Conservation (phyloP, 768 basidiomycete species). For the Rubroboletus satanas region DNA sequence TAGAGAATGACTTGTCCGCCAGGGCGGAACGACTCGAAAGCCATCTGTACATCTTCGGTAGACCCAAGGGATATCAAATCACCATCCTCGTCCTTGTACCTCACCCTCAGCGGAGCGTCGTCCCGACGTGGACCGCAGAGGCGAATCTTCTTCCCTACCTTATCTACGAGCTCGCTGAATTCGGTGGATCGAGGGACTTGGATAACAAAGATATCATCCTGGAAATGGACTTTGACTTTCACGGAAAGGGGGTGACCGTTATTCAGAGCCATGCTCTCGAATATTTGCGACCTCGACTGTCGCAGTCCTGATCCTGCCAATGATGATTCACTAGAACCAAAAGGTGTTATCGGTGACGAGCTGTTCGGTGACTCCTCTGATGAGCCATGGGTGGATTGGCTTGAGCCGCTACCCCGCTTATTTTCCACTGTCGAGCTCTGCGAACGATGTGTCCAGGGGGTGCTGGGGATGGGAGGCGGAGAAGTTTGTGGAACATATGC, state of each 20-base stretch:
- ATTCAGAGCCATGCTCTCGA: slow-evolving; percentile 38
- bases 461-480: slow-evolving; percentile 52
- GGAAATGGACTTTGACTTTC: slow-evolving; percentile 92
- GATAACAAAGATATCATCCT: slow-evolving; percentile 93
- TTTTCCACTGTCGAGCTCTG: slow-evolving; percentile 39
- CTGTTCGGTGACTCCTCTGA: slow-evolving; percentile 84
- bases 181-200: slow-evolving; percentile 78
- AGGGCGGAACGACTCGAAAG: slow-evolving; percentile 78
- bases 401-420: slow-evolving; percentile 83
- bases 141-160: slow-evolving; percentile 89
- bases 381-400: slow-evolving; percentile 71
- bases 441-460: slow-evolving; percentile 47
- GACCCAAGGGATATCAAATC: slow-evolving; percentile 85
- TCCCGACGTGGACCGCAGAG: slow-evolving; percentile 81
- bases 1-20: slow-evolving; percentile 80
- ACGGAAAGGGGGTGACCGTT: slow-evolving; percentile 47
- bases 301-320: slow-evolving; percentile 55
- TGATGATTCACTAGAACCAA: slow-evolving; percentile 85
- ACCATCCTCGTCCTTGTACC: slow-evolving; percentile 90
- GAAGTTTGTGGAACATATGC: slow-evolving; percentile 56
- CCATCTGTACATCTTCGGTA: slow-evolving; percentile 92
- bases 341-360: slow-evolving; percentile 84
- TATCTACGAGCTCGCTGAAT: slow-evolving; percentile 81
- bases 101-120: slow-evolving; percentile 78
- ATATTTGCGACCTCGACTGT: slow-evolving; percentile 52